Conservation (phyloP, 129 eudicot species). For the Centella asiatica region DNA sequence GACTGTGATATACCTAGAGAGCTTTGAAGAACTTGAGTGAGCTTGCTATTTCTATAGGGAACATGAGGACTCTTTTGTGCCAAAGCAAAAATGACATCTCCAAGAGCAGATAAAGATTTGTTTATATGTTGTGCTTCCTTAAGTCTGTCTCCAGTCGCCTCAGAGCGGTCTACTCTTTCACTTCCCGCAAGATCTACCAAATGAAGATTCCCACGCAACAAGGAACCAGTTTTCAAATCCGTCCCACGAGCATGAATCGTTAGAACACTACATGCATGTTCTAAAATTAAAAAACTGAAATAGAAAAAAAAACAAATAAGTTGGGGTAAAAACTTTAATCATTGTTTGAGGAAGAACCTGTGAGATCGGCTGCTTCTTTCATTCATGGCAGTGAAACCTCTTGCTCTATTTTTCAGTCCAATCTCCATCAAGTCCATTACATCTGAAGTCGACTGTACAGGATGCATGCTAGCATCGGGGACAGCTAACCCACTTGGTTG, state of each 20-base stretch:
- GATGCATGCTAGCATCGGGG: constrained; percentile 70
- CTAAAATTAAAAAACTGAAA: neutral
- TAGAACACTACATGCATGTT: constrained; percentile 47
- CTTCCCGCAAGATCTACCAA: constrained; percentile 94
- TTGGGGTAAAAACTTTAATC: neutral
- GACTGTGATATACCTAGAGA: neutral
- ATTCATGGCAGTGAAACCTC: constrained; percentile 9
- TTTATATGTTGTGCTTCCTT: constrained; percentile 12
- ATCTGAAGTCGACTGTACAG: constrained; percentile 52
- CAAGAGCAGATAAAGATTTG: constrained; percentile 9
- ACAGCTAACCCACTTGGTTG: constrained; percentile 70
- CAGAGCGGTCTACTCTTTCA: constrained; percentile 9
- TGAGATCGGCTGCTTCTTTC: constrained; percentile 39
- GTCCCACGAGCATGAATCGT: constrained; percentile 73
- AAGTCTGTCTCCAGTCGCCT: constrained; percentile 5
- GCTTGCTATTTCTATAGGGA: constrained; percentile 45
- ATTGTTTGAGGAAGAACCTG: constrained; percentile 50
- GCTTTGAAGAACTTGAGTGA: constrained; percentile 11
- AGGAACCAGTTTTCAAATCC: constrained; percentile 61
- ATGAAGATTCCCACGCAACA: constrained; percentile 69
- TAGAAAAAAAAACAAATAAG: neutral
- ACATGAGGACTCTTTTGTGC: constrained; percentile 7
- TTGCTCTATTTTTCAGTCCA: constrained; percentile 8
- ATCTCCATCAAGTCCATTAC: constrained; percentile 23
- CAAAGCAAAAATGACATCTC: constrained; percentile 7